A percentile compares a stretch with the other conserved stretches of the same genome.
These are phyloP conservation scores for Venturia carpophila DNA, from an alignment of 2,329 filamentous ascomycete species.

Conservation along the genomic window DNA sequence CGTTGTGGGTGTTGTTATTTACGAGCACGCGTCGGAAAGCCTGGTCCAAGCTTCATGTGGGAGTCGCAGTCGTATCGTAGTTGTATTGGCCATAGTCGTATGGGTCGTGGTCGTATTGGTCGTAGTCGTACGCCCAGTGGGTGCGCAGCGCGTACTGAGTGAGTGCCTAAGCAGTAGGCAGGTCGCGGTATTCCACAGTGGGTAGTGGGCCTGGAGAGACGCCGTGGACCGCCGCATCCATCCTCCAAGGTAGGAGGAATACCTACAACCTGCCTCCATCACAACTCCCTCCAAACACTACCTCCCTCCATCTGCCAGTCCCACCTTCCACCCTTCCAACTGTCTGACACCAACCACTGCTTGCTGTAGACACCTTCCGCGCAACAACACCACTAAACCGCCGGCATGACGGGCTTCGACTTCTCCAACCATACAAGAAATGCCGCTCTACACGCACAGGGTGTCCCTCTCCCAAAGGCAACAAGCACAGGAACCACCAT, in stretches of 20 bases:
- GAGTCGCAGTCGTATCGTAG: too few relatives aligned
- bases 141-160: not conserved
- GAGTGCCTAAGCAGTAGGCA: not conserved
- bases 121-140: too few relatives aligned
- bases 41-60: not conserved
- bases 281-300: not conserved
- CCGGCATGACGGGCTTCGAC: slow-evolving; percentile 90
- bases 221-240: too few relatives aligned
- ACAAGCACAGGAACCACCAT: slow-evolving; percentile 99
- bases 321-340: not conserved
- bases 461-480: slow-evolving; percentile 90
- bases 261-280: not conserved
- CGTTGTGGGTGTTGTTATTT: not conserved
- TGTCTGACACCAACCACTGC: not conserved
- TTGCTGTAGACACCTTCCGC: not conserved
- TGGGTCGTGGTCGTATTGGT: too few relatives aligned
- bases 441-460: slow-evolving; percentile 85
- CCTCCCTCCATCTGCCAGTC: not conserved
- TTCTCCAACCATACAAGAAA: slow-evolving; percentile 99
- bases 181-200: too few relatives aligned
- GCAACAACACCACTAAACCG: slow-evolving; percentile 9
- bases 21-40: not conserved
- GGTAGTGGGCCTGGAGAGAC: too few relatives aligned
- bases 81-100: too few relatives aligned
- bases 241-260: too few relatives aligned